Evolutionary conservation across 1,139 yeast species (phyloP).

Genomic region (Debaryomyces sp.): DNA sequence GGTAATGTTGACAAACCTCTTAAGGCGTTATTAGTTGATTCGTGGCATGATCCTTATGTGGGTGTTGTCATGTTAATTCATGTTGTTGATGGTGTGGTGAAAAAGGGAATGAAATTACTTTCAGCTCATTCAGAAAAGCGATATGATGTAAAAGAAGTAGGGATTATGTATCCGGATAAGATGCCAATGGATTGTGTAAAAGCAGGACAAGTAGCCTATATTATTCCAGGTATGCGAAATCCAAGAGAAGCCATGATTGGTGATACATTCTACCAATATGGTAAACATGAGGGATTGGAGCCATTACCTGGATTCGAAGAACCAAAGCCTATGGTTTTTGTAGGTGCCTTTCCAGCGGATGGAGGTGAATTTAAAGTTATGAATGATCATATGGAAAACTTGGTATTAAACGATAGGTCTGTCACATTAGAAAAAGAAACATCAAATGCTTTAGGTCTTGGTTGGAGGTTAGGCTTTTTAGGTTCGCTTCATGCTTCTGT

Average conservation of each 20-base stretch:
- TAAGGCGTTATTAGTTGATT: constrained; percentile 83
- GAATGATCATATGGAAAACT: constrained; percentile 87
- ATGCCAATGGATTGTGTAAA: constrained; percentile 59
- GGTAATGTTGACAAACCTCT: constrained; percentile 62
- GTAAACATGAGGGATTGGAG: constrained; percentile 60
- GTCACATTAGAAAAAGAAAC: constrained; percentile 90
- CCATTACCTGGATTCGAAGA: constrained; percentile 95
- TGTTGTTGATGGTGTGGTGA: constrained; percentile 79
- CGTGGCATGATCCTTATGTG: constrained; percentile 93
- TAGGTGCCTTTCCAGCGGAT: constrained; percentile 97
- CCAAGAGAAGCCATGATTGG: constrained; percentile 89
- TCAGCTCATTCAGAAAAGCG: constrained; percentile 77
- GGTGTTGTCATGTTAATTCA: constrained; percentile 91
- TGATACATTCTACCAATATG: constrained; percentile 80
- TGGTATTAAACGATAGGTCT: constrained; percentile 88
- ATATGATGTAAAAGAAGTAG: constrained; percentile 90
- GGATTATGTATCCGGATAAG: constrained; percentile 92
- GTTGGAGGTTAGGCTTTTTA: constrained; percentile 94
- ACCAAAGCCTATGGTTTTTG: constrained; percentile 97
- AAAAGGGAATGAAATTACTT: constrained; percentile 71
- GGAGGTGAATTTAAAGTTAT: constrained; percentile 86
- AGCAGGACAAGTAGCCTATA: constrained; percentile 95
- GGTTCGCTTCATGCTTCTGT: constrained; percentile 97
- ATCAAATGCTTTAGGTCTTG: constrained; percentile 93
- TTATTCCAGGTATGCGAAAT: constrained; percentile 91